Evolutionary conservation across 208 protist genomes (phyloP).

Genomic region (Trypanosoma rangeli): DNA sequence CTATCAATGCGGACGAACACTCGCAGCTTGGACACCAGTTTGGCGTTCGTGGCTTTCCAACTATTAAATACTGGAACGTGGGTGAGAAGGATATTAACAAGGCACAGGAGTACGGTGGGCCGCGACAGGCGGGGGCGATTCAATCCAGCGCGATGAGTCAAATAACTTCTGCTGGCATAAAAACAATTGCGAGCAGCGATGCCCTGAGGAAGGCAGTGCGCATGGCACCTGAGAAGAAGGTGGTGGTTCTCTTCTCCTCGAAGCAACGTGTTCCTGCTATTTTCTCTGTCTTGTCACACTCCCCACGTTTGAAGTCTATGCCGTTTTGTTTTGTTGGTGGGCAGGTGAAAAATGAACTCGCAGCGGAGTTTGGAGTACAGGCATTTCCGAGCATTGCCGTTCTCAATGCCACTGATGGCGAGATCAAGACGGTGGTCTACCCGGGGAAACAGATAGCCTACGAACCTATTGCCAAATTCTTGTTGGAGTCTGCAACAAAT

Average conservation of each 20-base stretch:
- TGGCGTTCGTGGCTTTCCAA: conserved; percentile 88
- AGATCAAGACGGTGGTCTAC: conserved; percentile 37
- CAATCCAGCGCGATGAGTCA: conserved; percentile 53
- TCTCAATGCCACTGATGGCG: conserved; percentile 28
- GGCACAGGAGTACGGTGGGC: conserved; percentile 70
- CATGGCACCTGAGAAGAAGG: conserved; percentile 37
- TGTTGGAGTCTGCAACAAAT: conserved; percentile 31
- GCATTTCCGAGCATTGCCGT: conserved; percentile 60
- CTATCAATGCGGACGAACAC: conserved; percentile 83
- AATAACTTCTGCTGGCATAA: conserved; percentile 44
- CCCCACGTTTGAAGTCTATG: conserved; percentile 63
- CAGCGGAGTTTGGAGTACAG: conserved; percentile 45
- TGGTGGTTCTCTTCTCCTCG: conserved; percentile 75
- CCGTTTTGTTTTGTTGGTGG: conserved; percentile 69
- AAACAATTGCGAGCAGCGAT: conserved; percentile 20
- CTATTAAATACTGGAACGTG: conserved; percentile 91
- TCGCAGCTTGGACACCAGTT: conserved; percentile 61
- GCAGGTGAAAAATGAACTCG: conserved; percentile 23
- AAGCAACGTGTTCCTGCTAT: conserved; percentile 80
- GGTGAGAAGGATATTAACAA: conserved; percentile 52
- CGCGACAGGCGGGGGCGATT: conserved; percentile 63
- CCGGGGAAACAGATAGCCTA: conserved; percentile 50
- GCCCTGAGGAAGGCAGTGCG: conserved; percentile 31
- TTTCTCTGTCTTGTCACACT: conserved; percentile 73
- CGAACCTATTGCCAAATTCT: conserved; percentile 69